phyloP scores from a whole-genome alignment of 345 rosid genomes.

The Arabidopsis suecica region DNA sequence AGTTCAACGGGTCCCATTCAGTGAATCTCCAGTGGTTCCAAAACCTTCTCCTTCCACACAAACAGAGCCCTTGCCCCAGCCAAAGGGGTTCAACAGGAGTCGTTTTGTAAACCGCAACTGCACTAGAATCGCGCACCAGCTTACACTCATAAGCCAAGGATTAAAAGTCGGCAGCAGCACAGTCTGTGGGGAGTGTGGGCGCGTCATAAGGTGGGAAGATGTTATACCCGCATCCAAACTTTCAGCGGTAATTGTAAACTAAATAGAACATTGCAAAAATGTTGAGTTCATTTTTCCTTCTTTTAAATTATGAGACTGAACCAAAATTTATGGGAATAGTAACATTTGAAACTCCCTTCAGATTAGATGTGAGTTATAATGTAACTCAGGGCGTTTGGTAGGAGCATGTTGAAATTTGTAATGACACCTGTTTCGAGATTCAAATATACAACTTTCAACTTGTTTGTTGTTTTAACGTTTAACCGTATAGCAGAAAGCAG shows the following conservation, averaged over 20 bases:
- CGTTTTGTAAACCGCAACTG: conserved; percentile 66
- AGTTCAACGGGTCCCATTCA: conserved; percentile 73
- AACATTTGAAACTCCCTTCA: conserved; percentile 7
- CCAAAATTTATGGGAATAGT: conserved; percentile 18
- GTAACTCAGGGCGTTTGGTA: conserved; percentile 36
- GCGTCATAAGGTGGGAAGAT: conserved; percentile 79
- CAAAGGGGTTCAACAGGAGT: conserved; percentile 56
- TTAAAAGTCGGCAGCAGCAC: conserved; percentile 76
- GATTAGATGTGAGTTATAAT: conserved; percentile 26
- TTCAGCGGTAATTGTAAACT: conserved; percentile 44
- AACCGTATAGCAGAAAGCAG: no score
- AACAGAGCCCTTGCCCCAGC: conserved; percentile 35
- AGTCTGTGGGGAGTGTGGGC: conserved; percentile 93
- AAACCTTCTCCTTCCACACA: conserved; percentile 54
- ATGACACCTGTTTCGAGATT: not conserved
- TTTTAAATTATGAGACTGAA: conserved; percentile 19
- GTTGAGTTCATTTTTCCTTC: not conserved
- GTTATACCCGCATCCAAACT: conserved; percentile 40
- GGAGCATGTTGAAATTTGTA: conserved; percentile 33
- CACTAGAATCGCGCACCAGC: conserved; percentile 79
- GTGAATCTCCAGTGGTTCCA: conserved; percentile 54
- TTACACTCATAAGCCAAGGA: conserved; percentile 94
- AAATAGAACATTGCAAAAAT: conserved; percentile 23
- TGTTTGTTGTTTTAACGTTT: no score
- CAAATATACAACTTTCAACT: not conserved